These are phyloP conservation scores for Calonectria montana DNA, from an alignment of 2,329 filamentous ascomycete genomes.

Conservation along the genomic window DNA sequence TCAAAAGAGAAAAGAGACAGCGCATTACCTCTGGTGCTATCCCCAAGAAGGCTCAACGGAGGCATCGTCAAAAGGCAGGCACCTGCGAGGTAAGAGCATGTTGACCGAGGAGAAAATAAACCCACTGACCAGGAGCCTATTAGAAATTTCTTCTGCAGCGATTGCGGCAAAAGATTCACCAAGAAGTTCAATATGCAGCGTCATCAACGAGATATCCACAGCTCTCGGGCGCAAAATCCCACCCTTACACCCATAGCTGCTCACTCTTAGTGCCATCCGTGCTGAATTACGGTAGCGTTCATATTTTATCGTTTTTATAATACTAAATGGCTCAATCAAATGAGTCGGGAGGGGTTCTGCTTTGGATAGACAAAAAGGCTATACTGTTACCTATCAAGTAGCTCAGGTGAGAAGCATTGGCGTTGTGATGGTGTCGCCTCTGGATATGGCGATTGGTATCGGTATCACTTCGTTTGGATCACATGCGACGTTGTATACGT, in stretches of 20 bases:
- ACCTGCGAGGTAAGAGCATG: neutral
- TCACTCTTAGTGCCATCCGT: neutral
- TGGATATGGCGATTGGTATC: neutral
- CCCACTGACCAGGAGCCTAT: too few relatives aligned
- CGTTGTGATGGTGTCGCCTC: neutral
- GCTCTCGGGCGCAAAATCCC: neutral
- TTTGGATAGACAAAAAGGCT: neutral
- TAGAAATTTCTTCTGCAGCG: neutral
- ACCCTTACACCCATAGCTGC: neutral
- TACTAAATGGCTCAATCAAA: neutral
- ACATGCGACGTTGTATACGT: too few relatives aligned
- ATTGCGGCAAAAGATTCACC: neutral
- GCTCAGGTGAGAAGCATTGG: neutral
- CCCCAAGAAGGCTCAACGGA: neutral
- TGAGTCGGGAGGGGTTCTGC: neutral
- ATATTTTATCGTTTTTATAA: neutral
- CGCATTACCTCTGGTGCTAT: neutral
- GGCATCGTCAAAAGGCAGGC: neutral
- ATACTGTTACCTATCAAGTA: neutral
- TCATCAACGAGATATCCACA: neutral
- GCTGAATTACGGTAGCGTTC: too few relatives aligned
- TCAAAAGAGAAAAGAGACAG: neutral
- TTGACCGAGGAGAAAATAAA: neutral
- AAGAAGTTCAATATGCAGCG: neutral
- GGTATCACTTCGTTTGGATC: neutral